Evolutionary conservation across 257 asterid genomes (phyloP).

Genomic region (Solanum neorickii): DNA sequence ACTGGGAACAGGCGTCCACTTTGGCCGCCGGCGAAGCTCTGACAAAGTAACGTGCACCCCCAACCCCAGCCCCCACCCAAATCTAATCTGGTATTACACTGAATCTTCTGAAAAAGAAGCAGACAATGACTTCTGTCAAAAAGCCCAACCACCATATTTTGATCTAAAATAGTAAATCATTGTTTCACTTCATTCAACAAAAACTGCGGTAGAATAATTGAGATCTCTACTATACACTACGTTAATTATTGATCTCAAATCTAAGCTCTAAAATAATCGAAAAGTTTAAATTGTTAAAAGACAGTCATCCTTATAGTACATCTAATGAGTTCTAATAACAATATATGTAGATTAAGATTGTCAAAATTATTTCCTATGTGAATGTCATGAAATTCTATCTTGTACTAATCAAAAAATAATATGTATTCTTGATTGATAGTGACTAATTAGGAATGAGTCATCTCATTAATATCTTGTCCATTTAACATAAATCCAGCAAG

Average conservation of each 20-base stretch:
- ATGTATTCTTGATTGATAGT: neutral
- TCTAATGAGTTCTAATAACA: neutral
- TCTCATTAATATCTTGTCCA: neutral
- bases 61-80: neutral
- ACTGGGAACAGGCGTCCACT: neutral
- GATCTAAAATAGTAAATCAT: neutral
- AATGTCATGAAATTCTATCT: neutral
- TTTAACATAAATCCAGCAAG: neutral
- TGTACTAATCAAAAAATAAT: neutral
- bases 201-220: neutral
- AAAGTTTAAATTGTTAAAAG: neutral
- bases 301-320: neutral
- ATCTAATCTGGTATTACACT: neutral
- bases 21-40: neutral
- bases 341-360: neutral
- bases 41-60: neutral
- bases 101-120: neutral
- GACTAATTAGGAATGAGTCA: neutral
- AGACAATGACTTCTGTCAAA: neutral
- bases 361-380: neutral
- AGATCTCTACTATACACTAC: rapidly evolving
- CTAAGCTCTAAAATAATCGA: neutral
- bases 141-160: neutral
- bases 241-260: neutral
- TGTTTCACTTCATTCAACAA: neutral